Percentiles rank a stretch among this genome's conserved stretches.
Evolutionary conservation across 352 stramenopile genomes (phyloP).

Genomic region (Phytophthora constricta): DNA sequence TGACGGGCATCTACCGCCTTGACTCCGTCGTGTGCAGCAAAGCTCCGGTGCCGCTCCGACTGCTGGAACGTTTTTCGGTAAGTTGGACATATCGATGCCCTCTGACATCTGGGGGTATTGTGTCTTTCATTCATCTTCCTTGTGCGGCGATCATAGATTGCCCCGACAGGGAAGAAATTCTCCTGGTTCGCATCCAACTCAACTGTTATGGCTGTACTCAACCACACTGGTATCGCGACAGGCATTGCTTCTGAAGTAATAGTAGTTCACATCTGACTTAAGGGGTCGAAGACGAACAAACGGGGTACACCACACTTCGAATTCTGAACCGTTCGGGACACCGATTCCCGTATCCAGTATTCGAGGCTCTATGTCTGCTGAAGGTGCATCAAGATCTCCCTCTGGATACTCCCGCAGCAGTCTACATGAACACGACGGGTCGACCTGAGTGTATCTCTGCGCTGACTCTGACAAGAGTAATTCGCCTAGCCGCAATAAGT

Average conservation of each 20-base stretch:
- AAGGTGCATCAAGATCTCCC: not conserved
- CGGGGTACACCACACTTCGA: not conserved
- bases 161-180: not conserved
- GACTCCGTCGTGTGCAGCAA: conserved; percentile 1
- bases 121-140: not conserved
- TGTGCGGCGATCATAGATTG: not conserved
- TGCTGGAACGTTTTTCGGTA: not conserved
- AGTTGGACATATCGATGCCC: not conserved
- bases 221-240: not conserved
- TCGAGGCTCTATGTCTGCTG: not conserved
- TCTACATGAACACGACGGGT: not conserved
- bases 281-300: not conserved
- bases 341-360: not conserved
- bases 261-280: not conserved
- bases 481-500: not conserved
- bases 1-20: conserved; percentile 16
- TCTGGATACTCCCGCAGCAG: not conserved
- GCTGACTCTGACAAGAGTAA: not conserved
- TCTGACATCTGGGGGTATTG: conserved; percentile 7
- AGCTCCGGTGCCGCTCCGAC: not conserved
- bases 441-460: not conserved
- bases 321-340: not conserved
- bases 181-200: not conserved
- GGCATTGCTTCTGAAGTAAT: not conserved
- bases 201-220: not conserved